These are phyloP conservation scores for Crassisporium funariophilum DNA, from an alignment of 768 basidiomycete genomes.

Conservation along the genomic window DNA sequence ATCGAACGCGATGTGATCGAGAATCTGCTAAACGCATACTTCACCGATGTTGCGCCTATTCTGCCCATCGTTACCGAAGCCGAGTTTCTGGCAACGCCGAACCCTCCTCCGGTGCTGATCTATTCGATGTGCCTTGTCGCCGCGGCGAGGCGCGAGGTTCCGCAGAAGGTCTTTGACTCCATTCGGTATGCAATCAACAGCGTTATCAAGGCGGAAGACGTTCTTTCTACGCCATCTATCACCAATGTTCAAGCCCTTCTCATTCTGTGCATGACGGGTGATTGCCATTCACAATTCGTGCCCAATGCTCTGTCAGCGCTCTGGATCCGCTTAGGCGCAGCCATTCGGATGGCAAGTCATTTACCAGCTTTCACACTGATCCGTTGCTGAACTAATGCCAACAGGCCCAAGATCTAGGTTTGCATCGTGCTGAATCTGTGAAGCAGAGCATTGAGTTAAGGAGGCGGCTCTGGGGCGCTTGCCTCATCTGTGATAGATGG, in stretches of 20 bases:
- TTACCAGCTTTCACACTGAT: background rate
- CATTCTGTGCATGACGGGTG: slow-evolving; percentile 84
- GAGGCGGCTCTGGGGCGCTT: slow-evolving; percentile 90
- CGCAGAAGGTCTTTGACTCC: slow-evolving; percentile 85
- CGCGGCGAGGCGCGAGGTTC: slow-evolving; percentile 80
- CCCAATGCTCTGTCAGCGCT: slow-evolving; percentile 84
- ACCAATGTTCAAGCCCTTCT: slow-evolving; percentile 87
- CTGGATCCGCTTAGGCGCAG: slow-evolving; percentile 84
- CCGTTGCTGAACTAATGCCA: slow-evolving; percentile 8
- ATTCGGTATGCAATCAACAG: slow-evolving; percentile 86
- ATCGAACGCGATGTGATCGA: slow-evolving; percentile 81
- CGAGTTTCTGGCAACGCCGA: slow-evolving; percentile 79
- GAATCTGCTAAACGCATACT: slow-evolving; percentile 88
- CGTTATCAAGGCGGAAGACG: slow-evolving; percentile 87
- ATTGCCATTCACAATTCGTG: slow-evolving; percentile 89
- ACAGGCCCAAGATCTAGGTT: slow-evolving; percentile 93
- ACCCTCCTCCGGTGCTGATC: slow-evolving; percentile 79
- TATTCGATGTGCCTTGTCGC: slow-evolving; percentile 96
- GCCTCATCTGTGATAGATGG: slow-evolving; percentile 95
- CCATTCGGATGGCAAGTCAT: slow-evolving; percentile 85
- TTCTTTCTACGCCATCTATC: slow-evolving; percentile 83
- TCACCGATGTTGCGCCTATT: slow-evolving; percentile 83
- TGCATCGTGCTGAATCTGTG: slow-evolving; percentile 90
- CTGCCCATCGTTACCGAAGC: slow-evolving; percentile 86
- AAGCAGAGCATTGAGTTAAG: slow-evolving; percentile 84